Base-by-base conservation (phyloP, 2,329 filamentous ascomycete species). In the Colletotrichum nymphaeae region DNA sequence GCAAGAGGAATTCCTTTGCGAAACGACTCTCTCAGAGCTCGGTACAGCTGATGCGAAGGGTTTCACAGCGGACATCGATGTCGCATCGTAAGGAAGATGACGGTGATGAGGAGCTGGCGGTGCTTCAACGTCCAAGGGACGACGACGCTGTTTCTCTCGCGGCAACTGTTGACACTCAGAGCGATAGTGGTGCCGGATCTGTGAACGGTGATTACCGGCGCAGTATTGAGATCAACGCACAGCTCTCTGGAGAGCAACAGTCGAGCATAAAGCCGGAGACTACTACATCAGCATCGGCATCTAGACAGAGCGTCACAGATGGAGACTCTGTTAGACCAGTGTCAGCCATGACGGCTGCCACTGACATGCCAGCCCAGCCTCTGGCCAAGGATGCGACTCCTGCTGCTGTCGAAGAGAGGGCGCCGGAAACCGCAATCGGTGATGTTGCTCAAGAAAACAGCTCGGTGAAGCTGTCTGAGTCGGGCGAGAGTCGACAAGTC, bases 111-210 rank as follows among this genome's bases (percentile, higher is more conserved):
- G 85, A 86, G 30, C 77, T 89, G 32, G 80, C 89, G 1, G 76
- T 83, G 26, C 78, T 82, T 8, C 76, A 76, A 55, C 80, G 75
- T 12, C 62, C 52, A 2, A 24, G 32, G 46, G 77, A 80, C 1
- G 82, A 86, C 60, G 83, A 85, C 35, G 86, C 88, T 60, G 86
- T 85, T 52, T 92, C 91, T 1, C 77, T 92, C 35, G 88, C 86
- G 32, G 91, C 89, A 7, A 92, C 89, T 0, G 77, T 91, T 70
- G 91, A 92, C 73, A 84, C 85, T 8, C 82, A 88, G 74, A 89
- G 87, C 76, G 83, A 83, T 42, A 86, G 80, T 3, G 83, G 83
- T 28, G 80, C 80, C 16, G 81, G 78, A 4, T 81, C 81, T 0
- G 46, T 80, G 2, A 75, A 75, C 2, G 76, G 63, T 19, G 77